Percentiles rank a stretch among this genome's conserved stretches.
phyloP scores from a whole-genome alignment of 306 rosid species.

The Fragaria vesca region DNA sequence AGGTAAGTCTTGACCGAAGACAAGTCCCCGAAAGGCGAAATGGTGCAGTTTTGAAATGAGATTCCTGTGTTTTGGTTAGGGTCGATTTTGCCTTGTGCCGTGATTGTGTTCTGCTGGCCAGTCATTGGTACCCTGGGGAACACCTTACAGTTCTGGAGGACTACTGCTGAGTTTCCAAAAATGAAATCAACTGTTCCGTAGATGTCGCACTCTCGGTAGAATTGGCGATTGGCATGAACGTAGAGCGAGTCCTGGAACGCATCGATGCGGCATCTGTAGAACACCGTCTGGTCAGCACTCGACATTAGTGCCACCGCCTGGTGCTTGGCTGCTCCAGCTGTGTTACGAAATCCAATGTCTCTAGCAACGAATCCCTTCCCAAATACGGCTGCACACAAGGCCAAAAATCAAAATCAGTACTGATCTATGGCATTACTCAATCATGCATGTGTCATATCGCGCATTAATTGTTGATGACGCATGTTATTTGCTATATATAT shows the following conservation, averaged over 20 bases:
- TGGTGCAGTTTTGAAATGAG: slow-evolving; percentile 52
- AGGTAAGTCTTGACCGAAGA: slow-evolving; percentile 56
- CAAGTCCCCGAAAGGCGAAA: slow-evolving; percentile 51
- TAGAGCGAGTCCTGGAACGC: slow-evolving; percentile 77
- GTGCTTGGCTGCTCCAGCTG: slow-evolving; percentile 66
- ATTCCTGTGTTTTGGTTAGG: slow-evolving; percentile 78
- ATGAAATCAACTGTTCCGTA: slow-evolving; percentile 79
- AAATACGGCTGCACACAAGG: slow-evolving; percentile 49
- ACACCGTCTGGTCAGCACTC: slow-evolving; percentile 54
- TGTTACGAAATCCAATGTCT: slow-evolving; percentile 68
- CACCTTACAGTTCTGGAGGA: slow-evolving; percentile 58
- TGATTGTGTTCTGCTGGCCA: slow-evolving; percentile 72
- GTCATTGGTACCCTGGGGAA: slow-evolving; percentile 44
- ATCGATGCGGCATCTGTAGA: slow-evolving; percentile 55
- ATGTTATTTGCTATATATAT: too few relatives aligned
- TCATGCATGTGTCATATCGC: too few relatives aligned
- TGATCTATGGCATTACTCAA: too few relatives aligned
- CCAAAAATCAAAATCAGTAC: not conserved
- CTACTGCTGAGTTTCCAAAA: slow-evolving; percentile 70
- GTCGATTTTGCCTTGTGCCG: slow-evolving; percentile 76
- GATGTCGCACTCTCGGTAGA: slow-evolving; percentile 62
- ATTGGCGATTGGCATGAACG: slow-evolving; percentile 57
- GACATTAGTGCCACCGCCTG: slow-evolving; percentile 82
- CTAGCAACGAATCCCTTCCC: slow-evolving; percentile 60
- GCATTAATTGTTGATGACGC: too few relatives aligned